Evolutionary conservation across 2,329 filamentous ascomycete genomes (phyloP).

Genomic region (Colletotrichum ledebouriae): DNA sequence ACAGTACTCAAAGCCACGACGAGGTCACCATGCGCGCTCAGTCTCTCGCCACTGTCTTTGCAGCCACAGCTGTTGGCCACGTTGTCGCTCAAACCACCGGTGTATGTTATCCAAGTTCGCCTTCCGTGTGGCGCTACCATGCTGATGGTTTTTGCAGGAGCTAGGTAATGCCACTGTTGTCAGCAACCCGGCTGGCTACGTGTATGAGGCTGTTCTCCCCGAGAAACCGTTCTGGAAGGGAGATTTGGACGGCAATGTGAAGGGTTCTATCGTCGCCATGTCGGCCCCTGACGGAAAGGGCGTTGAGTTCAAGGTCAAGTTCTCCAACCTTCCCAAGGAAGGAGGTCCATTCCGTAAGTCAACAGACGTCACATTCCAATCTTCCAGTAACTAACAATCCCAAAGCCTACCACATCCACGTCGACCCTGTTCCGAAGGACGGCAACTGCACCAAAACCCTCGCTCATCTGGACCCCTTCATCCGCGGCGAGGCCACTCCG

Average conservation of each 20-base stretch:
- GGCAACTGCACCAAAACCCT: conserved; percentile 80
- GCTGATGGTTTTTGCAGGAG: conserved; percentile 45
- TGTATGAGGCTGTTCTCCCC: conserved; percentile 70
- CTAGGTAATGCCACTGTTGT: conserved; percentile 63
- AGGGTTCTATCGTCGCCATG: conserved; percentile 64
- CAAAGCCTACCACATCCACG: conserved; percentile 81
- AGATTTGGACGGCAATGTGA: conserved; percentile 65
- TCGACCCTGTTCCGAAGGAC: conserved; percentile 69
- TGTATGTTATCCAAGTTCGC: conserved; percentile 28
- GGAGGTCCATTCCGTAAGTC: conserved; percentile 71
- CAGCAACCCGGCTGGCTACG: conserved; percentile 67
- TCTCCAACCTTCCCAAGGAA: conserved; percentile 70
- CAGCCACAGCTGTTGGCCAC: conserved; percentile 48
- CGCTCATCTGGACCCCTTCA: conserved; percentile 79
- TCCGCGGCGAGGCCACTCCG: conserved; percentile 70
- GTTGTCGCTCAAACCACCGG: conserved; percentile 47
- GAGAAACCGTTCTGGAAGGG: conserved; percentile 65
- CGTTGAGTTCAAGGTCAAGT: conserved; percentile 66
- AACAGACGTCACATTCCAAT: no score
- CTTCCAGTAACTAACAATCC: conserved; percentile 21
- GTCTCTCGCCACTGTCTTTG: conserved; percentile 46
- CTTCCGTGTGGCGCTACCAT: background rate
- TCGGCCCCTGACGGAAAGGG: conserved; percentile 65
- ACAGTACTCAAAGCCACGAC: conserved; percentile 1
- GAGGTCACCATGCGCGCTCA: conserved; percentile 44